Conservation (phyloP, 2,329 filamentous ascomycete species). For the Epichloe elymi region DNA sequence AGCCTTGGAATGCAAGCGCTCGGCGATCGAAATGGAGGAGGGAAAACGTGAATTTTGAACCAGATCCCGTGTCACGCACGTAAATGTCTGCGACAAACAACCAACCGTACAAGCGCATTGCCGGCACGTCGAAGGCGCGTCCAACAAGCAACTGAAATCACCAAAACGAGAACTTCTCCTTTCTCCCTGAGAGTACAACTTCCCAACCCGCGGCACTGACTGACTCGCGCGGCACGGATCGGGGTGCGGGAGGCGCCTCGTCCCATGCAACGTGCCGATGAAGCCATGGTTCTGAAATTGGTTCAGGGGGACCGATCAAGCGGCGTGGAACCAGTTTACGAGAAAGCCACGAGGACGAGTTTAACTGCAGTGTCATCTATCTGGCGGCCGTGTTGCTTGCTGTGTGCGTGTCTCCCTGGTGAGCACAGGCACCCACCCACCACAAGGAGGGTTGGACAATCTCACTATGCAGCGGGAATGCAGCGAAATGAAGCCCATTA, state of each 20-base stretch:
- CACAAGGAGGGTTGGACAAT: neutral
- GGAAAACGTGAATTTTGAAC: neutral
- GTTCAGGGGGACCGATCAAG: slow-evolving; percentile 2
- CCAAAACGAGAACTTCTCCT: neutral
- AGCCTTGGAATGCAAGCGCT: neutral
- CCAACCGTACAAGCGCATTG: neutral
- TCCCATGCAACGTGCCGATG: slow-evolving; percentile 1
- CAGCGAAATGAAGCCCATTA: slow-evolving; percentile 13
- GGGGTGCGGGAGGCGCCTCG: slow-evolving; percentile 5
- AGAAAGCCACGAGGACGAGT: neutral
- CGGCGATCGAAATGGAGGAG: neutral
- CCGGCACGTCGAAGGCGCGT: neutral
- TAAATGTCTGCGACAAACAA: neutral
- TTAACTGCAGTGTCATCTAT: neutral
- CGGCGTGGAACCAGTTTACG: neutral
- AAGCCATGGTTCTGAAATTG: slow-evolving; percentile 3
- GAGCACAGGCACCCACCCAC: neutral
- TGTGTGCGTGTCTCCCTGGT: neutral
- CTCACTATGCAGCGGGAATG: slow-evolving; percentile 9
- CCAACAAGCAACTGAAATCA: neutral
- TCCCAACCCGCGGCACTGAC: neutral
- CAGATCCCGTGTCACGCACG: neutral
- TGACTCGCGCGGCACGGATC: slow-evolving; percentile 7
- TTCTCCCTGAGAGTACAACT: neutral
- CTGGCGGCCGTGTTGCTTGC: neutral